Conservation (phyloP, 306 rosid species). For the Arachis stenosperma region DNA sequence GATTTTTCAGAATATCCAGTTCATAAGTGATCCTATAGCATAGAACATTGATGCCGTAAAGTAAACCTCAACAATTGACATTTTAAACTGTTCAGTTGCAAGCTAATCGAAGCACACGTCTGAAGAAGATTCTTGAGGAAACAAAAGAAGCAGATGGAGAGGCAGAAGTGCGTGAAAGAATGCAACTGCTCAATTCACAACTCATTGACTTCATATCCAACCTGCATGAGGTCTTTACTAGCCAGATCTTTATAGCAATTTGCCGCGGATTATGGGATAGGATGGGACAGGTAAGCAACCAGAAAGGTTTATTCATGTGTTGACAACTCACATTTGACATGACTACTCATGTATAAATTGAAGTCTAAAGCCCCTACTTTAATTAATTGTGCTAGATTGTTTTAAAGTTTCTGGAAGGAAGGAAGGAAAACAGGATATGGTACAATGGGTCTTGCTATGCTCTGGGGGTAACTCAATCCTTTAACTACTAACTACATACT, state of each 20-base stretch:
- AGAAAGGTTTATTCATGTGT: background rate
- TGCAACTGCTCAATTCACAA: slow-evolving; percentile 80
- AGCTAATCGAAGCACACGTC: slow-evolving; percentile 67
- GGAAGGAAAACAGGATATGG: slow-evolving; percentile 93
- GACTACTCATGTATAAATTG: too few relatives aligned
- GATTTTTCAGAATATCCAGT: slow-evolving; percentile 32
- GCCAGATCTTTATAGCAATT: slow-evolving; percentile 74
- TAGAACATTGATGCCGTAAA: background rate
- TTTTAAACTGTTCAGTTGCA: slow-evolving; percentile 62
- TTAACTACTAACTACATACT: too few relatives aligned
- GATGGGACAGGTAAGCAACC: slow-evolving; percentile 83
- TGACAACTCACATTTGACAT: background rate
- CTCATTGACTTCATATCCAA: slow-evolving; percentile 81
- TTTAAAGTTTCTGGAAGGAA: slow-evolving; percentile 85
- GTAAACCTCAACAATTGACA: background rate
- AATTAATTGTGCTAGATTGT: slow-evolving; percentile 58
- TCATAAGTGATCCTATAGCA: slow-evolving; percentile 13
- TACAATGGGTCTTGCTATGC: slow-evolving; percentile 93
- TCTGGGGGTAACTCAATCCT: slow-evolving; percentile 73
- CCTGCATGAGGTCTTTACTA: slow-evolving; percentile 83
- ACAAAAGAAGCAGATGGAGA: slow-evolving; percentile 93
- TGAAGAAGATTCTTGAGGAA: slow-evolving; percentile 90
- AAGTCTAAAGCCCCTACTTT: background rate
- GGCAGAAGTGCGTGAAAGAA: slow-evolving; percentile 88
- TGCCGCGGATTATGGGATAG: slow-evolving; percentile 94